These are phyloP conservation scores for Triangularia verruculosa DNA, from an alignment of 2,329 filamentous ascomycete species.

Conservation along the genomic window DNA sequence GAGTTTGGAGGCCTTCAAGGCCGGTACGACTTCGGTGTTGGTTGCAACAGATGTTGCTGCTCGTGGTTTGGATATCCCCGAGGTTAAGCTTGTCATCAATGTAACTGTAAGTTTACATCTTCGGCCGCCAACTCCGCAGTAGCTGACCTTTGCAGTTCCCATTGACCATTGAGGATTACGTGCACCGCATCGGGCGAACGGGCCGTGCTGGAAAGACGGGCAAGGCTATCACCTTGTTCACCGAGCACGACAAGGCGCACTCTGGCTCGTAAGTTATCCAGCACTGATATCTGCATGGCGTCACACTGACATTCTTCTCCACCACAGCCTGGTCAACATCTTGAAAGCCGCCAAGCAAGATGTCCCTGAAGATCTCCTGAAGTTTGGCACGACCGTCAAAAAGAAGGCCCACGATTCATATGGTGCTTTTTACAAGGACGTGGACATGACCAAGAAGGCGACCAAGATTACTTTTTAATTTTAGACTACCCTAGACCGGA, in stretches of 20 bases:
- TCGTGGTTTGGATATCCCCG: slow-evolving; percentile 88
- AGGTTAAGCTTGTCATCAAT: slow-evolving; percentile 92
- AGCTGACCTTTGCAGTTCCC: slow-evolving; percentile 61
- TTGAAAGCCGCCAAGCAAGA: slow-evolving; percentile 88
- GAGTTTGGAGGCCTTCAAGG: slow-evolving; percentile 88
- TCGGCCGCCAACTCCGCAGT: not conserved
- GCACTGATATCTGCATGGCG: not conserved
- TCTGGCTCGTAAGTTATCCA: slow-evolving; percentile 71
- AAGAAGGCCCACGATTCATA: slow-evolving; percentile 97
- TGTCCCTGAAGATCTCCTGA: slow-evolving; percentile 85
- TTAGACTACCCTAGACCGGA: slow-evolving; percentile 1
- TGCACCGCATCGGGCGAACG: slow-evolving; percentile 93
- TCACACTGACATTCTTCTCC: slow-evolving; percentile 22
- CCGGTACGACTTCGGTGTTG: slow-evolving; percentile 74
- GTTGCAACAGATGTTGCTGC: slow-evolving; percentile 97
- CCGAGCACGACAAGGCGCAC: slow-evolving; percentile 87
- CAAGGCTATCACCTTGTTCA: slow-evolving; percentile 89
- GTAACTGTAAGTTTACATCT: slow-evolving; percentile 58
- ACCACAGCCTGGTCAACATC: slow-evolving; percentile 80
- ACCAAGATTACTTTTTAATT: slow-evolving; percentile 90
- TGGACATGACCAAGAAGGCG: slow-evolving; percentile 75
- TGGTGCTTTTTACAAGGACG: slow-evolving; percentile 92
- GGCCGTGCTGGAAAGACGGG: slow-evolving; percentile 89
- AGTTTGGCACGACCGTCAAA: slow-evolving; percentile 97
- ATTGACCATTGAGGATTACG: slow-evolving; percentile 93